phyloP scores from a whole-genome alignment of 257 asterid species.

The Nicotiana tabacum region DNA sequence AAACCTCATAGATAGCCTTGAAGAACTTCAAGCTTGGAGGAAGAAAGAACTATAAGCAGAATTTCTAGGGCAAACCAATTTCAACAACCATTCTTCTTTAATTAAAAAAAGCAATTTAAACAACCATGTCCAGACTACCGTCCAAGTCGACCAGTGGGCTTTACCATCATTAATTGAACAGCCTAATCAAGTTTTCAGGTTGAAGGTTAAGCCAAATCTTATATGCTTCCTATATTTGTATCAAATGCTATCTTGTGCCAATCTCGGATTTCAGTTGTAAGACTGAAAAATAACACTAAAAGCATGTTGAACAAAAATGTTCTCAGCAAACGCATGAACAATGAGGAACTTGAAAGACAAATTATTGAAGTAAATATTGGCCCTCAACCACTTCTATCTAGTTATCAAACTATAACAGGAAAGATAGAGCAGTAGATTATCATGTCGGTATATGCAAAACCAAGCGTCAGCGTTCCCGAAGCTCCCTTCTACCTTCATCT shows the following conservation, averaged over 20 bases:
- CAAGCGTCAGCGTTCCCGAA: not conserved
- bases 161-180: not conserved
- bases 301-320: not conserved
- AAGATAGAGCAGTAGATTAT: not conserved
- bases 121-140: not conserved
- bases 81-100: not conserved
- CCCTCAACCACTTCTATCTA: not conserved
- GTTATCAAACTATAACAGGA: not conserved
- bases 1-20: not conserved
- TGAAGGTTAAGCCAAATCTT: not conserved
- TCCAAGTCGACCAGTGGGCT: not conserved
- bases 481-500: not conserved
- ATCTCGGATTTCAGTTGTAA: not conserved
- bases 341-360: not conserved
- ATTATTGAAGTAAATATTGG: not conserved
- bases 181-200: not conserved
- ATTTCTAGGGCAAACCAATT: not conserved
- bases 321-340: conserved; percentile 3
- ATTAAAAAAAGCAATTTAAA: not conserved
- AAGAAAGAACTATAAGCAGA: not conserved
- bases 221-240: not conserved
- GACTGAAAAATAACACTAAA: not conserved
- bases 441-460: not conserved
- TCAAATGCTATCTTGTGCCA: not conserved
- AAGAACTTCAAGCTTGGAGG: not conserved